Evolutionary conservation across 1,284 basidiomycete genomes (phyloP), one percentile per base, ranked within the genome.

Genomic region (Pseudozyma hubeiensis): DNA sequence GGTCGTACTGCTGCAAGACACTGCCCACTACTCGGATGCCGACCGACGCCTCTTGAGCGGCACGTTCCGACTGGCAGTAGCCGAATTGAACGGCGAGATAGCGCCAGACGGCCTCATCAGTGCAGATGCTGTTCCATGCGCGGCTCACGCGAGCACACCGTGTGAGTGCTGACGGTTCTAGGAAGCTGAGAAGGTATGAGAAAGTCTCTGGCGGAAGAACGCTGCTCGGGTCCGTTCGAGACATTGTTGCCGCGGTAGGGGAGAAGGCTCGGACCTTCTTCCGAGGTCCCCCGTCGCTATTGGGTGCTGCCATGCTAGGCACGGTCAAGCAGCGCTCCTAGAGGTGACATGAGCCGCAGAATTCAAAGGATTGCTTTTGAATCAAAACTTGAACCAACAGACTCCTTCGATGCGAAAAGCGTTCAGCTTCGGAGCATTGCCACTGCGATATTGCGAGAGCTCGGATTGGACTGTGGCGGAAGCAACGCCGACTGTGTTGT

Each of bases 201-300:
- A 66, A 65, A 3, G 65, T 62, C 52, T 78, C 77, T 46, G 60
- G 47, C 3, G 77, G 77, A 7, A 78, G 58, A 10, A 13, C 24
- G 17, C 10, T 35, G 46, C 48, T 44, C 5, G 64, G 72, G 17
- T 71, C 68, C 35, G 41, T 56, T 7, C 4, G 44, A 11, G 10
- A 7, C 9, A 45, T 17, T 61, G 57, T 63, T 7, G 14, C 51
- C 9, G 10, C 47, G 34, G 16, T 2, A 30, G 44, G 29, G n/a
- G 60, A 44, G 24, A n/a, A 31, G 10, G n/a, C 46, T 35, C 62
- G 53, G 33, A 33, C 33, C n/a, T 47, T 52, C 57, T 64, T 70
- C 16, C 37, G 64, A 55, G 35, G 56, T 16, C 7, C 35, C 6
- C 6, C 2, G 31, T 47, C 5, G 55, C 19, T 53, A n/a, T 29